A percentile compares a stretch with the other conserved stretches of the same genome.
Conservation (phyloP, 1,284 basidiomycete genomes). For the Leccinum angustisporum region DNA sequence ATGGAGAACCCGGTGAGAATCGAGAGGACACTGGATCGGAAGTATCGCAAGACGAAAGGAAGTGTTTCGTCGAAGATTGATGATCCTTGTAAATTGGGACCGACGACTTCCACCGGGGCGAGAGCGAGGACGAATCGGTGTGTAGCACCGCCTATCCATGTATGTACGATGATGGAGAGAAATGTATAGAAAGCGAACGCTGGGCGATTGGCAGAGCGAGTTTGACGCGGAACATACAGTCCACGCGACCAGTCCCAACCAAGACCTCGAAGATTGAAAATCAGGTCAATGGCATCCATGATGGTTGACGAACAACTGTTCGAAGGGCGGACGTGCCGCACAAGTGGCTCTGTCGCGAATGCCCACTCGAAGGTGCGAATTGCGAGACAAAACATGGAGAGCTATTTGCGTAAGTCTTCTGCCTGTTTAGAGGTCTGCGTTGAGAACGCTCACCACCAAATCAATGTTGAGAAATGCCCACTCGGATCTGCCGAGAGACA, state of each 20-base stretch:
- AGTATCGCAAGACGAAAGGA: slow-evolving; percentile 40
- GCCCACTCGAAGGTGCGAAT: slow-evolving; percentile 23
- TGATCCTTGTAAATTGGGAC: slow-evolving; percentile 37
- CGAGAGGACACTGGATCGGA: slow-evolving; percentile 43
- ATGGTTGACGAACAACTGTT: slow-evolving; percentile 14
- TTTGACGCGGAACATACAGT: slow-evolving; percentile 43
- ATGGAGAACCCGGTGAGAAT: slow-evolving; percentile 41
- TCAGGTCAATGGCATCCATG: slow-evolving; percentile 49
- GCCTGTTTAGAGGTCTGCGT: background rate
- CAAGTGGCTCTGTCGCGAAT: slow-evolving; percentile 12
- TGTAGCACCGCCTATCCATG: slow-evolving; percentile 43
- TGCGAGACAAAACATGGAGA: slow-evolving; percentile 17
- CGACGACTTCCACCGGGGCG: slow-evolving; percentile 34
- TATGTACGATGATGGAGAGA: slow-evolving; percentile 35
- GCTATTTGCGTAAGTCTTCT: slow-evolving; percentile 8
- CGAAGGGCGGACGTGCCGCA: slow-evolving; percentile 11
- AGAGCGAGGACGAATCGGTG: slow-evolving; percentile 45
- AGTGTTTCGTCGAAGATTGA: slow-evolving; percentile 49
- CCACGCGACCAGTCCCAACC: slow-evolving; percentile 47
- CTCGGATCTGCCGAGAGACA: slow-evolving; percentile 31
- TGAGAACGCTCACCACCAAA: background rate
- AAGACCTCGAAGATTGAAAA: slow-evolving; percentile 49
- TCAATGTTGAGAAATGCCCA: background rate
- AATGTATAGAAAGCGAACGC: slow-evolving; percentile 40
- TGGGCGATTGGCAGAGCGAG: slow-evolving; percentile 37